phyloP scores from a whole-genome alignment of 805 yeast species.

The Jamesozyma jinghongensis region DNA sequence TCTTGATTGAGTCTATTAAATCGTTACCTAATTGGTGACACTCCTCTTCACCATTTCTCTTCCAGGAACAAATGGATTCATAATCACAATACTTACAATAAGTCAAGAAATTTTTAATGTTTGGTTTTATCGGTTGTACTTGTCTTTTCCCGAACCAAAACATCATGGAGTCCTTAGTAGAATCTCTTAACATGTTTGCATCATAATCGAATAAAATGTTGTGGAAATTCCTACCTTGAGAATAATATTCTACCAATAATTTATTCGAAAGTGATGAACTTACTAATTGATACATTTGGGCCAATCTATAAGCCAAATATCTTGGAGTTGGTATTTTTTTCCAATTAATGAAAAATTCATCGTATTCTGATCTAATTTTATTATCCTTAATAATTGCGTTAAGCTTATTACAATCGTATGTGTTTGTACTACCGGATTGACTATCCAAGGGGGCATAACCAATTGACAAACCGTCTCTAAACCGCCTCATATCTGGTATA shows the following conservation, averaged over 20 bases:
- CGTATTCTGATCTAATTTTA: slow-evolving; percentile 11
- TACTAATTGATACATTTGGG: slow-evolving; percentile 33
- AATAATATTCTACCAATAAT: slow-evolving; percentile 46
- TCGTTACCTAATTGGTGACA: slow-evolving; percentile 12
- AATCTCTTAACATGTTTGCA: slow-evolving; percentile 21
- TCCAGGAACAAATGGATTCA: slow-evolving; percentile 36
- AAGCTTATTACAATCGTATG: slow-evolving; percentile 1
- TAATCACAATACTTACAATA: slow-evolving; percentile 52
- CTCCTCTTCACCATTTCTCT: slow-evolving; percentile 14
- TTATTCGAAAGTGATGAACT: slow-evolving; percentile 31
- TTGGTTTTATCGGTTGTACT: slow-evolving; percentile 37
- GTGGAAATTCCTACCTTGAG: slow-evolving; percentile 35
- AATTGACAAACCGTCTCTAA: slow-evolving; percentile 39
- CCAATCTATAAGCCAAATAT: slow-evolving; percentile 45
- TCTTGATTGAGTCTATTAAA: neutral
- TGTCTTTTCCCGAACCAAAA: slow-evolving; percentile 54
- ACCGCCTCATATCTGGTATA: slow-evolving; percentile 36
- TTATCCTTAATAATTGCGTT: neutral
- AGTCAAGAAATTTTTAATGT: slow-evolving; percentile 27
- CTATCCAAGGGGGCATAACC: slow-evolving; percentile 37
- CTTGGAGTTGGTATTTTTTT: slow-evolving; percentile 44
- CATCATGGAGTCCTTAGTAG: slow-evolving; percentile 30
- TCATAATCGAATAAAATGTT: slow-evolving; percentile 35
- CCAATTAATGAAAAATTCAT: slow-evolving; percentile 38
- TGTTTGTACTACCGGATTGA: neutral